These are phyloP conservation scores for Podospora bellae-mahoneyi DNA, from an alignment of 495 filamentous ascomycete genomes.

Conservation along the genomic window DNA sequence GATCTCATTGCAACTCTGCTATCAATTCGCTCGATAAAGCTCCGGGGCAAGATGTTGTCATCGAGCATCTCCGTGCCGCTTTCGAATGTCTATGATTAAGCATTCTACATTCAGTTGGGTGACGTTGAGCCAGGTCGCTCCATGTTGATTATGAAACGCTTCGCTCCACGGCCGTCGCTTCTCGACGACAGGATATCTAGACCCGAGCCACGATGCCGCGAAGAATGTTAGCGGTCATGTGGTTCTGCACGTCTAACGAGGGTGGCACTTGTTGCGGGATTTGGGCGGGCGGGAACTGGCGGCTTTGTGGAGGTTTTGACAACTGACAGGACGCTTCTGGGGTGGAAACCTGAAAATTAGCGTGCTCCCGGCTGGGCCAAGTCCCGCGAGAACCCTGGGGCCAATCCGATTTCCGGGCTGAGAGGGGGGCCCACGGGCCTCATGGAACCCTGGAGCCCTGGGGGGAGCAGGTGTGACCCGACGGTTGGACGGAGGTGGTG, in stretches of 20 bases:
- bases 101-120: too few relatives aligned
- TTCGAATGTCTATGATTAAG: not conserved
- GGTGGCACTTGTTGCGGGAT: not conserved
- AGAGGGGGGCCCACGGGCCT: not conserved
- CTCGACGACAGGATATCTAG: not conserved
- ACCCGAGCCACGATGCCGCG: slow-evolving; percentile 6
- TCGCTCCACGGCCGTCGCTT: not conserved
- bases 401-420: slow-evolving; percentile 17
- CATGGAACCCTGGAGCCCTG: not conserved
- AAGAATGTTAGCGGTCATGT: slow-evolving; percentile 14
- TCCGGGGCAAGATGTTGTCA: not conserved
- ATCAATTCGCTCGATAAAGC: not conserved
- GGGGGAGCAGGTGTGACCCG: not conserved
- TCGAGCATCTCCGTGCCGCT: not conserved
- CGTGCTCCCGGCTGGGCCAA: slow-evolving; percentile 1
- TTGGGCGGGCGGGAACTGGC: slow-evolving; percentile 22
- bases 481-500: slow-evolving; percentile 23
- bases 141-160: not conserved
- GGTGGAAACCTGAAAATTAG: slow-evolving; percentile 18
- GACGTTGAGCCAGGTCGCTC: not conserved
- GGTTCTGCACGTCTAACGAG: not conserved
- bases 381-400: slow-evolving; percentile 12
- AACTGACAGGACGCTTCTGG: slow-evolving; percentile 8
- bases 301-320: slow-evolving; percentile 16
- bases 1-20: not conserved